A percentile compares a stretch with the other conserved stretches of the same genome.
Conservation (phyloP, 768 basidiomycete species). For the Tylopilus vinaceipallidus region DNA sequence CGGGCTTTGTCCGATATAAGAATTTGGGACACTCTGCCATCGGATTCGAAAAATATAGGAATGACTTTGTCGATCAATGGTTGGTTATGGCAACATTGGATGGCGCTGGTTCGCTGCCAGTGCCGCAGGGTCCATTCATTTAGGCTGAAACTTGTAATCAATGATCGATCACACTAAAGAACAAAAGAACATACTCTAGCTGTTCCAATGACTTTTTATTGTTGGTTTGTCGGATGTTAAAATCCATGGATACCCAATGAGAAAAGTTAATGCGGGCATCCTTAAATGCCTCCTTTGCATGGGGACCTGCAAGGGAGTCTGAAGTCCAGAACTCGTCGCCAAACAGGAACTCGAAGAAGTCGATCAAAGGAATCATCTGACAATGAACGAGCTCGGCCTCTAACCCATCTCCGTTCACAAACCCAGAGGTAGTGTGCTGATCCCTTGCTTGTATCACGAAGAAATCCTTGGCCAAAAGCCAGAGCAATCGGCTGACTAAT, state of each 20-base stretch:
- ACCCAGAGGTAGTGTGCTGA: too few species aligned
- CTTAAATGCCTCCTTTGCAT: background rate
- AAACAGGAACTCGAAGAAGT: constrained; percentile 7
- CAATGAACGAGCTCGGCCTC: constrained; percentile 1
- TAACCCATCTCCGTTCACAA: too few species aligned
- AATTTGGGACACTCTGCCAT: background rate
- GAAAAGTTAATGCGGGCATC: constrained; percentile 11
- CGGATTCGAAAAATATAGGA: background rate
- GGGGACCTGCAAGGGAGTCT: too few species aligned
- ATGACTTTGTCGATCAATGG: background rate
- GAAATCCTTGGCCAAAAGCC: background rate
- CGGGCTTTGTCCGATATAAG: background rate
- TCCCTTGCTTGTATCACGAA: background rate
- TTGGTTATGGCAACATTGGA: background rate
- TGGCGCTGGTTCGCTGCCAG: background rate
- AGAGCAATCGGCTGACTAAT: constrained; percentile 4
- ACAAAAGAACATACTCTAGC: background rate
- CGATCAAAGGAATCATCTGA: background rate
- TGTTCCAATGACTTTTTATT: background rate
- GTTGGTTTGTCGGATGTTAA: background rate
- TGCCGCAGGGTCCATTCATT: background rate
- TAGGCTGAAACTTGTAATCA: background rate
- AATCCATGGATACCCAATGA: constrained; percentile 8
- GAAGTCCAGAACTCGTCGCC: background rate
- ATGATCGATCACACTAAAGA: background rate